These are phyloP conservation scores for Cymbopogon flexuosus DNA, from an alignment of 202 grass and related monocot genomes.

Conservation along the genomic window DNA sequence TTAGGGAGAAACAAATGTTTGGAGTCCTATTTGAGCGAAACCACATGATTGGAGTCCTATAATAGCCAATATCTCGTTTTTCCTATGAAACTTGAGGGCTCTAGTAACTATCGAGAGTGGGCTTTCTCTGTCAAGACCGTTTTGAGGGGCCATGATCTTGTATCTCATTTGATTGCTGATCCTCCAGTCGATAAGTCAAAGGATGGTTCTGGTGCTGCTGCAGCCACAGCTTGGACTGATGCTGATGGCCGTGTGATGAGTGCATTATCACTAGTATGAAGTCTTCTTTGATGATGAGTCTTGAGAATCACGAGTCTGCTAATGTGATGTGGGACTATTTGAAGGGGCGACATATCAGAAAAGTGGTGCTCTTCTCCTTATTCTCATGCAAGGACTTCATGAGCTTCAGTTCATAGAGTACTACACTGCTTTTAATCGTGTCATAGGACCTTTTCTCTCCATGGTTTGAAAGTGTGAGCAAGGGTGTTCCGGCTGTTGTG, in stretches of 20 bases:
- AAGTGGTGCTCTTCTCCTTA: neutral
- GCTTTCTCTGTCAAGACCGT: neutral
- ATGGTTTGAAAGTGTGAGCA: too few relatives aligned
- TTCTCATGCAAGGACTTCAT: neutral
- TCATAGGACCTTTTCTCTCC: too few relatives aligned
- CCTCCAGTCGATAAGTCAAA: neutral
- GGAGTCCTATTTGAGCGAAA: too few relatives aligned
- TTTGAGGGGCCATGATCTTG: neutral
- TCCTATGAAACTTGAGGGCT: neutral
- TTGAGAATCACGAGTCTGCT: neutral
- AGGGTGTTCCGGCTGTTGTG: too few relatives aligned
- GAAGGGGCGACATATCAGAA: neutral
- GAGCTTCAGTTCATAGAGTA: too few relatives aligned
- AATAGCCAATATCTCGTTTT: neutral
- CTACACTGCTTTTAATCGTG: too few relatives aligned
- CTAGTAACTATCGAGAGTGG: neutral
- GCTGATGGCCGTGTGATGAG: neutral
- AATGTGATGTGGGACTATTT: neutral
- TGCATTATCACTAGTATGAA: neutral
- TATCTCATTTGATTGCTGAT: neutral
- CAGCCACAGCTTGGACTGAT: neutral
- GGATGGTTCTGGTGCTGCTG: too few relatives aligned
- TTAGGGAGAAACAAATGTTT: too few relatives aligned
- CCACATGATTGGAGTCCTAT: too few relatives aligned
- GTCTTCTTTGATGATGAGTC: neutral